A percentile compares a stretch with the other conserved stretches of the same genome.
phyloP scores from a whole-genome alignment of 2,329 filamentous ascomycete species.

The Colletotrichum plurivorum region DNA sequence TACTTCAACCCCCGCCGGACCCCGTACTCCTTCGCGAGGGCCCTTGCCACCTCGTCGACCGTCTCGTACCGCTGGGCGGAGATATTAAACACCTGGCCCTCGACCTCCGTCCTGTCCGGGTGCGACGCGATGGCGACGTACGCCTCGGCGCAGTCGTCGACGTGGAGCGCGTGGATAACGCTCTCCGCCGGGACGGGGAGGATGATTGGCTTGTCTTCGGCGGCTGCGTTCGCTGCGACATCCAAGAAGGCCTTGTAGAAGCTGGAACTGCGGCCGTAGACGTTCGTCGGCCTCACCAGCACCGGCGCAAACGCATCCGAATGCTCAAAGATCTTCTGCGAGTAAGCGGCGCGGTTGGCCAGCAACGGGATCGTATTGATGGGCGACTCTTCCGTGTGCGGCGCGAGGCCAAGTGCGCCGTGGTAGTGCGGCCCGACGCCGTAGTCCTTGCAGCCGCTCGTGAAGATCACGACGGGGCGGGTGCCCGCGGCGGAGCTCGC shows the following conservation, averaged over 20 bases:
- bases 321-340: slow-evolving; percentile 55
- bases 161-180: slow-evolving; percentile 62
- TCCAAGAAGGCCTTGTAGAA: slow-evolving; percentile 59
- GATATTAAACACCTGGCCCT: slow-evolving; percentile 61
- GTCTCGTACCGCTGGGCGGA: slow-evolving; percentile 61
- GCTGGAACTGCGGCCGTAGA: slow-evolving; percentile 61
- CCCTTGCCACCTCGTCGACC: slow-evolving; percentile 52
- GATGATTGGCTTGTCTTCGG: slow-evolving; percentile 42
- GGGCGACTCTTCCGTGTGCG: slow-evolving; percentile 60
- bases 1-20: slow-evolving; percentile 50
- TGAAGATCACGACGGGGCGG: slow-evolving; percentile 59
- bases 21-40: slow-evolving; percentile 57
- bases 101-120: slow-evolving; percentile 47
- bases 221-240: slow-evolving; percentile 45
- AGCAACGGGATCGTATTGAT: slow-evolving; percentile 48
- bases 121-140: slow-evolving; percentile 61
- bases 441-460: slow-evolving; percentile 66
- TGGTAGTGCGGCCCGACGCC: slow-evolving; percentile 53
- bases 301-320: slow-evolving; percentile 57
- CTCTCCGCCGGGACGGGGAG: slow-evolving; percentile 52
- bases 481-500: slow-evolving; percentile 51
- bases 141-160: slow-evolving; percentile 64
- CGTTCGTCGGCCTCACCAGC: slow-evolving; percentile 61
- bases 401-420: slow-evolving; percentile 50
- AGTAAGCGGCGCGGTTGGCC: slow-evolving; percentile 50